Base-by-base conservation (phyloP, 1,284 basidiomycete genomes). In the Austropuccinia psidii region DNA sequence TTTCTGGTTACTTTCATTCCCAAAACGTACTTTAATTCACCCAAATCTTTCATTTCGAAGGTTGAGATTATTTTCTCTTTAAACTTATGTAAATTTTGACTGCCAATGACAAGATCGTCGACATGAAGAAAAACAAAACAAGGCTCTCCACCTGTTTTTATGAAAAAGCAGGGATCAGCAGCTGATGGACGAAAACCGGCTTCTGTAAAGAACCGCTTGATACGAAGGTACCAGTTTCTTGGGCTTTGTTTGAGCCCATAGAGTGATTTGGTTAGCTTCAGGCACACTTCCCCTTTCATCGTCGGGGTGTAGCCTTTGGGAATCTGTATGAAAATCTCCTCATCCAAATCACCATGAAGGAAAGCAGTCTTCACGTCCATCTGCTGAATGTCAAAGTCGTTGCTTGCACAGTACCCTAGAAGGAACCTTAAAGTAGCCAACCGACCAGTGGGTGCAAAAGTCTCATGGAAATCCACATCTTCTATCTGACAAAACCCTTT, bases 231-330 rank as follows among this genome's bases (percentile, higher is more conserved):
- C 62, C 45, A 66, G 19, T 45, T 35, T 31, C 62, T 3, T 21
- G 62, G 45, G 13, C 62, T 52, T n/a, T 66, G n/a, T 37, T 66
- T 66, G 5, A 52, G 31, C 2, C 62, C 45, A 37, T 66, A 66
- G 19, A 66, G 21, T 27, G 62, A 66, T 50, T 52, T 33, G 8
- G 39, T 62, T 21, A 62, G 37, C 6, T 13, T 6, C 15, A 39
- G 33, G 60, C 33, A 11, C 15, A 41, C 7, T 6, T 39, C 60
- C 11, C 33, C 7, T 4, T 7, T 35, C 31, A 27, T 27, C 17
- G 4, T 57, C 31, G 31, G 19, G n/a, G n/a, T n/a, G n/a, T n/a
- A 35, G 5, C 61, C 61, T 6, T 31, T 11, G n/a, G 45, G 41
- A 24, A 29, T 11, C 2, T n/a, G 3, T 8, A 45, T 27, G n/a